Evolutionary conservation across 23 red algal species (phyloP).

Genomic region (Gracilaria domingensis): DNA sequence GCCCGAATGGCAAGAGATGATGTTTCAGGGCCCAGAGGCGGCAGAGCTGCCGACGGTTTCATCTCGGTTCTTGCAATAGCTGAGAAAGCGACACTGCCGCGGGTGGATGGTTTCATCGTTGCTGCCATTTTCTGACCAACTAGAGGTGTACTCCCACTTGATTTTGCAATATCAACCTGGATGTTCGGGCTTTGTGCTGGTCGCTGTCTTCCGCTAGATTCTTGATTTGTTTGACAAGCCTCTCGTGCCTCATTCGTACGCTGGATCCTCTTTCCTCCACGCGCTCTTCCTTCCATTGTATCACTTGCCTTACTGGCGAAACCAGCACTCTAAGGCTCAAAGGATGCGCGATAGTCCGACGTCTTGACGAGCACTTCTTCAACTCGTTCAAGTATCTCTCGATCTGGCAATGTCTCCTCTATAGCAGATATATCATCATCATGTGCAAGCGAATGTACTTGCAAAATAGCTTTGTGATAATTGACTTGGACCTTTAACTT

Average conservation of each 20-base stretch:
- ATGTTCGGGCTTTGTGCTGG: constrained; percentile 9
- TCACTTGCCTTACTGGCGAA: neutral
- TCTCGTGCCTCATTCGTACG: neutral
- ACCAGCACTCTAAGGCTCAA: neutral
- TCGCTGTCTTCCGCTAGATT: neutral
- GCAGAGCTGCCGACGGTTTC: constrained; percentile 4
- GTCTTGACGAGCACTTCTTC: constrained; percentile 24
- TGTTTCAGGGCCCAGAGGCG: constrained; percentile 5
- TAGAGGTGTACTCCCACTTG: neutral
- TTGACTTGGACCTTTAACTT: constrained; percentile 82
- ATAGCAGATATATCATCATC: constrained; percentile 25
- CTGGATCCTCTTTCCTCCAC: no score
- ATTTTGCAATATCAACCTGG: neutral
- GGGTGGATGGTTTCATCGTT: no score
- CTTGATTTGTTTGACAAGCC: neutral
- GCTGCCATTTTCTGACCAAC: neutral
- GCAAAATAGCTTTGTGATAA: constrained; percentile 87
- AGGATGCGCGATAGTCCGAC: neutral
- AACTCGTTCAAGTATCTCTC: constrained; percentile 13
- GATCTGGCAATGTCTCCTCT: constrained; percentile 8
- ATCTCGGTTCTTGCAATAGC: neutral
- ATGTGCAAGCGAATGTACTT: constrained; percentile 69
- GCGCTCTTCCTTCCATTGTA: neutral
- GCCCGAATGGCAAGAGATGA: constrained; percentile 19
- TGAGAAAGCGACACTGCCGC: neutral